Base-by-base conservation (phyloP, 768 basidiomycete genomes). In the Ramaria sp. region DNA sequence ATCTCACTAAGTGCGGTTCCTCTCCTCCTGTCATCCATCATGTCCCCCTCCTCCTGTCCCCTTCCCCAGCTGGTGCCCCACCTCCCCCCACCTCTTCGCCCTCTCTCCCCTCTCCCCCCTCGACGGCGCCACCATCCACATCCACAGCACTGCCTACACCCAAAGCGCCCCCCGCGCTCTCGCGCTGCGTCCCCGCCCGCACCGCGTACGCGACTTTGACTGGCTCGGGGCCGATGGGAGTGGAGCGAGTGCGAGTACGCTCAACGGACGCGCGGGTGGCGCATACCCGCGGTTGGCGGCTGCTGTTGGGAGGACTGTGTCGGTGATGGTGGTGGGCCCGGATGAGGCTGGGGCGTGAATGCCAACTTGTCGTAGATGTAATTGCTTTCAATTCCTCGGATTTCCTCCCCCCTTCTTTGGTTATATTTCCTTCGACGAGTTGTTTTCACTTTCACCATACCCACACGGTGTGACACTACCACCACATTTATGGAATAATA, bases 71-170 rank as follows among this genome's bases (percentile, higher is more conserved):
- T 91, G 89, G 89, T 89, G 84, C 62, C 81, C 77, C 22, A 84
- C 86, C 15, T 80, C 79, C 66, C 77, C 86, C 10, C 82, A 86
- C 54, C 84, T 83, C 63, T 91, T 91, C 69, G 89, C 84, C 39
- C 81, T 90, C 54, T 83, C 86, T 7, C 76, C 82, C 6, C 75
- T 77, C 63, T 78, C 78, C 3, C 73, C 81, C 10, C 67, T 69
- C 37, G 78, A 73, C 59, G 88, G 86, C 55, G 88, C 87, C 30
- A 69, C 78, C 31, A 73, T 91, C 39, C 78, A 88, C 63, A 74
- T 91, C 42, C 79, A 88, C 70, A 86, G 86, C 62, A 73, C 75
- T 46, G 76, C 76, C 52, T 86, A 82, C 66, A 68, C 81, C 17
- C 77, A 86, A 49, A 76, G 83, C 24, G 78, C 81, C 57, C 86